Evolutionary conservation across 1,139 yeast species (phyloP), one percentile per base, ranked within the genome.

Genomic region (Candida sp.): DNA sequence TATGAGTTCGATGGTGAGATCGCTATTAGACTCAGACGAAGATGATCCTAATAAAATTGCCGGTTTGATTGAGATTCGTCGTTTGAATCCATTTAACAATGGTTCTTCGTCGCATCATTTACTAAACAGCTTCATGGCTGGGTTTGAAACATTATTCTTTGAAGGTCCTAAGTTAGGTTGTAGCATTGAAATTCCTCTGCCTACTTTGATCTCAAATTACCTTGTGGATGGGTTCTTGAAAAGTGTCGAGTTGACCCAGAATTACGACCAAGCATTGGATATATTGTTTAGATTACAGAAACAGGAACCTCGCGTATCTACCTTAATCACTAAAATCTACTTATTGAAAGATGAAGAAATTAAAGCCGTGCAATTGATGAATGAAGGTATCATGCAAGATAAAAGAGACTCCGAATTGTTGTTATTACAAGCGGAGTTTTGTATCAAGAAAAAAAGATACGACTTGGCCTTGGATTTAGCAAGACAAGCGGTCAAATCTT

Each of bases 401-500:
- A 79, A 84, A 19, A 74, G 93, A 46, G 91, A 89, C 58, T 74
- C 88, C 0, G 77, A 75, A 43, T 60, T 78, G 45, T 60, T 79
- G 38, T 61, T 77, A 50, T 69, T 84, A 51, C 97, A 93, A 66
- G 81, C 90, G 1, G 76, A 79, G 53, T 89, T 87, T 58, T 77
- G 95, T 56, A 66, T 86, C 15, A 70, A 73, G 25, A 89, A 87
- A 61, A 74, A 73, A 39, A 73, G 87, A 43, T 74, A 77, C 40
- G 89, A 86, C 48, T 68, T 88, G 54, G 97, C 98, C 0, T 70
- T 87, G 36, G 78, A 80, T 42, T 73, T 87, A 43, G 89, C 97
- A 0, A 75, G 77, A 41, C 80, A 84, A 47, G 86, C 96, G 1
- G 89, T 89, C 9, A 81, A 84, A 51, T 75, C 91, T 1, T 79